These are phyloP conservation scores for Puccinia triticina DNA, from an alignment of 1,284 basidiomycete genomes.

Conservation along the genomic window DNA sequence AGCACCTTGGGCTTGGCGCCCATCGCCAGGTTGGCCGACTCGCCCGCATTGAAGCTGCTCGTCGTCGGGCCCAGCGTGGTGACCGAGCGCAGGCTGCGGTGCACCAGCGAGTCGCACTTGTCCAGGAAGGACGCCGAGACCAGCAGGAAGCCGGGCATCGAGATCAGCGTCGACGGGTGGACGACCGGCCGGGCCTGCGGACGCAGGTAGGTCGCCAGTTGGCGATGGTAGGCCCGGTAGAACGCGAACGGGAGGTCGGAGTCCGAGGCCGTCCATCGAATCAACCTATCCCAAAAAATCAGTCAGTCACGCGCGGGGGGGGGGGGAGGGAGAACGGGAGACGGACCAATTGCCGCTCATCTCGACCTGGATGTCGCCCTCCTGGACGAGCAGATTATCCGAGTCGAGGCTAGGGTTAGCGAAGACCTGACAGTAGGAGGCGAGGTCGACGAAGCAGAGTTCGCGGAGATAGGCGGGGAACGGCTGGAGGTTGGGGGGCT, in stretches of 20 bases:
- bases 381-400: conserved; percentile 53
- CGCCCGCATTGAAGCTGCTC: conserved; percentile 63
- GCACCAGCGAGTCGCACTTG: conserved; percentile 57
- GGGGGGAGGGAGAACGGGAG: too few relatives aligned
- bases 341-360: conserved; percentile 57
- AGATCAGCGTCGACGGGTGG: conserved; percentile 59
- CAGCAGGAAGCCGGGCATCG: conserved; percentile 62
- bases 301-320: neutral
- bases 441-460: conserved; percentile 32
- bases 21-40: conserved; percentile 63
- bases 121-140: conserved; percentile 58
- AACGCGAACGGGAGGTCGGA: conserved; percentile 65
- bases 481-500: conserved; percentile 43
- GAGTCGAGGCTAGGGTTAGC: conserved; percentile 7
- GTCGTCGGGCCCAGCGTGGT: conserved; percentile 62
- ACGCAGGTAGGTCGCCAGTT: conserved; percentile 62
- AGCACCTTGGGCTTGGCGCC: conserved; percentile 64
- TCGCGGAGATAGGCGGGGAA: conserved; percentile 48
- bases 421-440: conserved; percentile 36
- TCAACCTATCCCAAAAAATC: conserved; percentile 54
- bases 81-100: conserved; percentile 58
- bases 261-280: conserved; percentile 61
- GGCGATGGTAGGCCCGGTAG: conserved; percentile 65
- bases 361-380: conserved; percentile 53
- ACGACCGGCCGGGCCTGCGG: conserved; percentile 57